Conservation (phyloP, 2,329 filamentous ascomycete genomes). For the Alternaria sp. region DNA sequence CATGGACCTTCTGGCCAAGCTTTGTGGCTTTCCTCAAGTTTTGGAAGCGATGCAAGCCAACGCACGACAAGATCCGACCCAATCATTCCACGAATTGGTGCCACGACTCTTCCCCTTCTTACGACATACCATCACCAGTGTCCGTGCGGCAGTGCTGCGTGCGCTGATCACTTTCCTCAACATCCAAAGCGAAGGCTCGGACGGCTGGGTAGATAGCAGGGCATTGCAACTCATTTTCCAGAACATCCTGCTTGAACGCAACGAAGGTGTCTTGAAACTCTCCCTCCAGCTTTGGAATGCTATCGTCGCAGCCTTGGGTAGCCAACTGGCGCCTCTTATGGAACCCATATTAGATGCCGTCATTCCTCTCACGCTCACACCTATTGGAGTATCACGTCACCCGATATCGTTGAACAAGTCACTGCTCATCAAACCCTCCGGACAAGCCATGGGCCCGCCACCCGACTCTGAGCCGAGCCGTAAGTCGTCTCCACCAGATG, state of each 20-base stretch:
- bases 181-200: slow-evolving; percentile 77
- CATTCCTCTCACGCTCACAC: slow-evolving; percentile 83
- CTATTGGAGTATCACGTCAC: slow-evolving; percentile 88
- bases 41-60: slow-evolving; percentile 92
- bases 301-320: slow-evolving; percentile 71
- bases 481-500: slow-evolving; percentile 42
- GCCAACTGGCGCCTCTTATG: slow-evolving; percentile 75
- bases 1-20: slow-evolving; percentile 95
- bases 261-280: slow-evolving; percentile 78
- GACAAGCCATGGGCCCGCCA: slow-evolving; percentile 73
- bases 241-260: slow-evolving; percentile 91
- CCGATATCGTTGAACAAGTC: slow-evolving; percentile 90
- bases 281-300: slow-evolving; percentile 89
- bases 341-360: slow-evolving; percentile 77
- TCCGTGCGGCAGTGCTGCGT: slow-evolving; percentile 89
- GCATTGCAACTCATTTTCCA: slow-evolving; percentile 90
- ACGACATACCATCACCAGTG: slow-evolving; percentile 94
- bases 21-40: slow-evolving; percentile 93
- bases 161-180: slow-evolving; percentile 92
- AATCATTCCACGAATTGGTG: slow-evolving; percentile 90
- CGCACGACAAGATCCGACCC: slow-evolving; percentile 76
- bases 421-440: slow-evolving; percentile 92
- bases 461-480: slow-evolving; percentile 30
- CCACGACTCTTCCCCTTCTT: slow-evolving; percentile 95
- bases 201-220: slow-evolving; percentile 91